Base-by-base conservation (phyloP, 2,329 filamentous ascomycete species). In the Colletotrichum eremochloae region DNA sequence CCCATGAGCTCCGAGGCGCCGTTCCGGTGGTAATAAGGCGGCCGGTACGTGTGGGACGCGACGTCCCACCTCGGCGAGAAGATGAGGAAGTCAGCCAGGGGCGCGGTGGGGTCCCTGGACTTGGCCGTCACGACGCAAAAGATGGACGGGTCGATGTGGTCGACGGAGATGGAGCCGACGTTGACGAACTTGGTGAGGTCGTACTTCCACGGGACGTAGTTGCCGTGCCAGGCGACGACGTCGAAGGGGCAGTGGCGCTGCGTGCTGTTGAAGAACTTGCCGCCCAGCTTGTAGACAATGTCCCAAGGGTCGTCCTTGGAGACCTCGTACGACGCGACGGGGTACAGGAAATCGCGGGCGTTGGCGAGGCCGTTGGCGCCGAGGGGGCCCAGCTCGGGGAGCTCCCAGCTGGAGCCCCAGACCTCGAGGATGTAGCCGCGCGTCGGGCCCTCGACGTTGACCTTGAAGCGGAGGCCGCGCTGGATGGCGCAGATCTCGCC, bases 181-280 rank as follows among this genome's bases (percentile, higher is more conserved):
- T 87, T 86, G 85, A 92, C 78, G 83, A 91, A 82, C 69, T 87
- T 87, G 9, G 85, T 87, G 5, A 89, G 77, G 63, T 87, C 87
- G 76, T 89, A 89, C 78, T 89, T 89, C 80, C 85, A 88, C 0
- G 87, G 87, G 66, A 89, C 89, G 76, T 92, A 92, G 63, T 88
- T 90, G n/a, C 91, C 91, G 75, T 93, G 91, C 91, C 91, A 93
- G 2, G 90, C 91, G 0, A 93, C 89, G 1, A 93, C 91, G 75
- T 93, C 91, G 76, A 93, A 94, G 0, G 92, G 91, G 2, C 87
- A 90, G 77, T 93, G 91, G 31, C 83, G 84, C 77, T 93, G 91
- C 31, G 84, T 85, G 67, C 87, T 89, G 31, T 82, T 83, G 76
- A 91, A 92, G 48, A 92, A 86, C 53, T 86, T 85, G 1, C 90